Conservation (phyloP, 73 alveolate genomes). For the Uronychia binucleata region DNA sequence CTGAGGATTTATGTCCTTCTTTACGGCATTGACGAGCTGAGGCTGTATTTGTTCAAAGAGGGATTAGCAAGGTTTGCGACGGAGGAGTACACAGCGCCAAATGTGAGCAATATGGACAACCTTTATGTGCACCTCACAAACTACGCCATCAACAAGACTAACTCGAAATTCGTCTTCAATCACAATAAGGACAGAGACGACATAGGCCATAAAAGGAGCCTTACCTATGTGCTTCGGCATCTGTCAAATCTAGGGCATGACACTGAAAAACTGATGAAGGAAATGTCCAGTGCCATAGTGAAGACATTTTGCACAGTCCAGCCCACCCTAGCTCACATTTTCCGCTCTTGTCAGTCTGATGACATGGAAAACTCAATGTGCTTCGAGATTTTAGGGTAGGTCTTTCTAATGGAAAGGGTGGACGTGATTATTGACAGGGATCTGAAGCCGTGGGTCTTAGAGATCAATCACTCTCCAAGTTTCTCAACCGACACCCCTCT, state of each 20-base stretch:
- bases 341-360: slow-evolving; percentile 53
- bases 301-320: slow-evolving; percentile 51
- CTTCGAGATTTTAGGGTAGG: slow-evolving; percentile 50
- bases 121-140: slow-evolving; percentile 50
- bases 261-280: slow-evolving; percentile 44
- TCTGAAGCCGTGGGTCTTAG: slow-evolving; percentile 56
- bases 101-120: slow-evolving; percentile 24
- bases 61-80: slow-evolving; percentile 58
- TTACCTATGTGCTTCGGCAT: slow-evolving; percentile 28
- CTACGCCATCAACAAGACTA: slow-evolving; percentile 50
- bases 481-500: slow-evolving; percentile 56
- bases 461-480: slow-evolving; percentile 51
- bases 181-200: slow-evolving; percentile 41
- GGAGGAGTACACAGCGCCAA: slow-evolving; percentile 31
- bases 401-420: too few species aligned
- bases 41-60: slow-evolving; percentile 39
- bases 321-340: slow-evolving; percentile 51
- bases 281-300: slow-evolving; percentile 61
- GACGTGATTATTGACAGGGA: slow-evolving; percentile 40
- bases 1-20: slow-evolving; percentile 46
- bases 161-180: slow-evolving; percentile 18
- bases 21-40: slow-evolving; percentile 44
- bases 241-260: slow-evolving; percentile 71
- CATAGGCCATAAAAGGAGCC: slow-evolving; percentile 56
- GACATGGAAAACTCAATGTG: slow-evolving; percentile 56